Conservation (phyloP, 164 flowering plant species). For the Vitis rotundifolia region DNA sequence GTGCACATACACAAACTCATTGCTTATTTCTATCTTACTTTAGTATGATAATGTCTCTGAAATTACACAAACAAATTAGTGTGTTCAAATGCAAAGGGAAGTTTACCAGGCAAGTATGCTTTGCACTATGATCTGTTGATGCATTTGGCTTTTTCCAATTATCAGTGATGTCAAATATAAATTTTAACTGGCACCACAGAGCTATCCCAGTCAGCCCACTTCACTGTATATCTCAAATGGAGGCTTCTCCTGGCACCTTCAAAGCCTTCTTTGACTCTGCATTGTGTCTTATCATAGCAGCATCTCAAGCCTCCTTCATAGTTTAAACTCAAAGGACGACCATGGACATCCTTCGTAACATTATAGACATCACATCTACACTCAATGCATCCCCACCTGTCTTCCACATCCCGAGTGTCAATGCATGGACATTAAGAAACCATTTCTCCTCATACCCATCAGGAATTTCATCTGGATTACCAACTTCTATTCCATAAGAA, state of each 20-base stretch:
- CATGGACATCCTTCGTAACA: conserved; percentile 55
- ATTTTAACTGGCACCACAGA: conserved; percentile 71
- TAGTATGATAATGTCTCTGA: too few species aligned
- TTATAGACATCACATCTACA: conserved; percentile 84
- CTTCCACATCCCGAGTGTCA: conserved; percentile 81
- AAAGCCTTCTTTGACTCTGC: conserved; percentile 54
- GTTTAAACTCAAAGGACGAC: conserved; percentile 39
- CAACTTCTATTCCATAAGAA: conserved; percentile 83
- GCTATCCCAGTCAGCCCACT: conserved; percentile 75
- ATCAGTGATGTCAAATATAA: conserved; percentile 83
- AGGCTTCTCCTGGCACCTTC: conserved; percentile 44
- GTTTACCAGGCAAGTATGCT: conserved; percentile 56
- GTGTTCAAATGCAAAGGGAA: not conserved
- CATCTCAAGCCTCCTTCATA: conserved; percentile 77
- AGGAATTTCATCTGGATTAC: conserved; percentile 64
- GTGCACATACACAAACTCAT: too few species aligned
- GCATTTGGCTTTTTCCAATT: conserved; percentile 32
- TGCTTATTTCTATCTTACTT: too few species aligned
- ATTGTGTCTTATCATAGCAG: conserved; percentile 73
- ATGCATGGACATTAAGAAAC: conserved; percentile 91
- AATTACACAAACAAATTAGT: too few species aligned
- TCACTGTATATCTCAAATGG: conserved; percentile 72
- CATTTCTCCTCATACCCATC: conserved; percentile 75
- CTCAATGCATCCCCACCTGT: conserved; percentile 79
- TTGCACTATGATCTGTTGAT: conserved; percentile 18